A percentile compares a stretch with the other conserved stretches of the same genome.
Conservation (phyloP, 331 rosid genomes). For the Acacia concinna region DNA sequence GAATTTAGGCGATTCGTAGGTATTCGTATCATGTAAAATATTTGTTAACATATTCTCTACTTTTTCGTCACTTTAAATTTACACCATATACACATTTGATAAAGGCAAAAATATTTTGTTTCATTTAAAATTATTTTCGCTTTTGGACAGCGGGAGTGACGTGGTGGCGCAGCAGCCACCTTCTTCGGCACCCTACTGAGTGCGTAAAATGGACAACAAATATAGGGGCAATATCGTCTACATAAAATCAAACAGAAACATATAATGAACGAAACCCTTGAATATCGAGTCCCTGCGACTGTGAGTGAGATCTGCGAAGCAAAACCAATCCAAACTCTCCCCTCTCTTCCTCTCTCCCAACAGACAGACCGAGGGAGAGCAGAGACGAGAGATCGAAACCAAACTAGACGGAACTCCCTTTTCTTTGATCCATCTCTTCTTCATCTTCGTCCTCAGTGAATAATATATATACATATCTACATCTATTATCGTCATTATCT, state of each 20-base stretch:
- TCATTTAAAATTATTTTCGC: not conserved
- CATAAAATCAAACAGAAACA: conserved; percentile 20
- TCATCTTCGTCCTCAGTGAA: not conserved
- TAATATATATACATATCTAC: not conserved
- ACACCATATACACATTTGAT: too few species aligned
- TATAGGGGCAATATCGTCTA: conserved; percentile 24
- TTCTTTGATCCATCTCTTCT: not conserved
- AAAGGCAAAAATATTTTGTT: too few species aligned
- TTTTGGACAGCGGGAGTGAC: conserved; percentile 37
- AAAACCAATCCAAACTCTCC: not conserved
- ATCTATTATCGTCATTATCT: not conserved
- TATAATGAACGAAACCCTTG: conserved; percentile 55
- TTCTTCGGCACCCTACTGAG: not conserved
- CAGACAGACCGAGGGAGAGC: not conserved
- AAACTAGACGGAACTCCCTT: not conserved
- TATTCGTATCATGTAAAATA: not conserved
- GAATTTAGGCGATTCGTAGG: not conserved
- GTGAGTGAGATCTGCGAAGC: conserved; percentile 58
- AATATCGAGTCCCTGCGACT: conserved; percentile 44
- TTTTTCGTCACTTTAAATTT: not conserved
- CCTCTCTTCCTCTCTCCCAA: not conserved
- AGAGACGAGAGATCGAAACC: not conserved
- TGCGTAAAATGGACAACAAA: conserved; percentile 25
- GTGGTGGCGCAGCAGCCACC: conserved; percentile 30
- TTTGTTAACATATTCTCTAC: not conserved